Base-by-base conservation (phyloP, 306 rosid species). In the Cucumis cinereus region DNA sequence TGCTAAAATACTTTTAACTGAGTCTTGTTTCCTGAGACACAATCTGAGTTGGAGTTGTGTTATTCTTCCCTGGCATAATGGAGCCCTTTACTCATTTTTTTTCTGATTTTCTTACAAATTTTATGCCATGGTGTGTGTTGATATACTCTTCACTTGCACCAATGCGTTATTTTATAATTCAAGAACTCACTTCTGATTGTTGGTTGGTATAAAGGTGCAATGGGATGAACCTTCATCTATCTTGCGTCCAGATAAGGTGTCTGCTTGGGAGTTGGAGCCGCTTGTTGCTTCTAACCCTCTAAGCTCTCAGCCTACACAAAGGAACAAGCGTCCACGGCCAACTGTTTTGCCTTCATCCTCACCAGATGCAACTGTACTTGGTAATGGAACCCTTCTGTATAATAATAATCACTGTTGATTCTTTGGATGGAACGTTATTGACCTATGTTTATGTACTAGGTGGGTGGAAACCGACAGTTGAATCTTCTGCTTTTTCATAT, bases 251-350 rank as follows among this genome's bases (percentile, higher is more conserved):
- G 98, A 93, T 73, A 87, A 86, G 85, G 98, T 93, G 78, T 93
- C 98, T 43, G 82, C 98, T 41, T 93, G 98, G 98, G 98, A 93
- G 75, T 82, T 93, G 88, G 98, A 93, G 87, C 97, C 98, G 55
- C 94, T 93, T 78, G 85, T 93, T 77, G 85, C 91, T 53, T 80
- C 84, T 45, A 82, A 91, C 70, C 79, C 91, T 58, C 86, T 87
- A 79, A 91, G 82, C 81, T 50, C 89, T 77, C 98, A 86, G 82
- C 92, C 96, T 73, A 58, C 89, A 45, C 91, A 85, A 79, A 84
- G 98, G 84, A 93, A 85, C 84, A 93, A 93, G 86, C 89, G 98
- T 55, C 76, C 94, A 76, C 83, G 98, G 30, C 94, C 97, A 76
- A 81, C 96, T 57, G 73, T 81, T 79, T 81, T 93, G 81, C 90